phyloP scores from a whole-genome alignment of 495 filamentous ascomycete genomes.

The Trichoderma gamsii region DNA sequence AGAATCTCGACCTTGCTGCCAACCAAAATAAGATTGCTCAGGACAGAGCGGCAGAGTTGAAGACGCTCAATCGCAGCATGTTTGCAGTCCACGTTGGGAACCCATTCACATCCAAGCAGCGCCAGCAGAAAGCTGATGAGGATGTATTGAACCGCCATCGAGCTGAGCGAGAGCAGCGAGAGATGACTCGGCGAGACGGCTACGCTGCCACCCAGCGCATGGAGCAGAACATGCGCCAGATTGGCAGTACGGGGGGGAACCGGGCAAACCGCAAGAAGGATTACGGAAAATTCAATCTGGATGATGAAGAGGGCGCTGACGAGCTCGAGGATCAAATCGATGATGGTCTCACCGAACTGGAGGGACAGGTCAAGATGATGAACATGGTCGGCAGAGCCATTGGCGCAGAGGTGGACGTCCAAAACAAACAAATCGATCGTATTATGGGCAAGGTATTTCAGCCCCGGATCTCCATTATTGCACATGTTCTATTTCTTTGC shows the following conservation, averaged over 20 bases:
- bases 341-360: slow-evolving; percentile 39
- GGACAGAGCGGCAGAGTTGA: slow-evolving; percentile 68
- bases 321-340: slow-evolving; percentile 71
- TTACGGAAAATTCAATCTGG: slow-evolving; percentile 71
- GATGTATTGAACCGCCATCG: slow-evolving; percentile 56
- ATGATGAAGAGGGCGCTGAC: slow-evolving; percentile 60
- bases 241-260: slow-evolving; percentile 15
- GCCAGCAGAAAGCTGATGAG: slow-evolving; percentile 54
- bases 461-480: background rate
- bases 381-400: slow-evolving; percentile 64
- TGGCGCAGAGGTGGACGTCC: slow-evolving; percentile 64
- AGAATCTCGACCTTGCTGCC: slow-evolving; percentile 62
- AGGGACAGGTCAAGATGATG: slow-evolving; percentile 50
- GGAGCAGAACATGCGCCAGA: slow-evolving; percentile 54
- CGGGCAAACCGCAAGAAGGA: slow-evolving; percentile 50
- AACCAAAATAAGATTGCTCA: slow-evolving; percentile 66
- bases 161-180: slow-evolving; percentile 59
- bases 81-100: slow-evolving; percentile 72
- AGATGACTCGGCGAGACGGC: slow-evolving; percentile 59
- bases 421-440: slow-evolving; percentile 67
- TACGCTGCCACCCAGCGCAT: slow-evolving; percentile 53
- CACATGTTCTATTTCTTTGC: background rate
- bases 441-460: slow-evolving; percentile 62
- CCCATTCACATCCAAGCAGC: slow-evolving; percentile 57
- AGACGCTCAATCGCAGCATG: slow-evolving; percentile 71